Evolutionary conservation across 495 filamentous ascomycete species (phyloP), one percentile per base, ranked within the genome.

Genomic region (Penicillium tannophilum): DNA sequence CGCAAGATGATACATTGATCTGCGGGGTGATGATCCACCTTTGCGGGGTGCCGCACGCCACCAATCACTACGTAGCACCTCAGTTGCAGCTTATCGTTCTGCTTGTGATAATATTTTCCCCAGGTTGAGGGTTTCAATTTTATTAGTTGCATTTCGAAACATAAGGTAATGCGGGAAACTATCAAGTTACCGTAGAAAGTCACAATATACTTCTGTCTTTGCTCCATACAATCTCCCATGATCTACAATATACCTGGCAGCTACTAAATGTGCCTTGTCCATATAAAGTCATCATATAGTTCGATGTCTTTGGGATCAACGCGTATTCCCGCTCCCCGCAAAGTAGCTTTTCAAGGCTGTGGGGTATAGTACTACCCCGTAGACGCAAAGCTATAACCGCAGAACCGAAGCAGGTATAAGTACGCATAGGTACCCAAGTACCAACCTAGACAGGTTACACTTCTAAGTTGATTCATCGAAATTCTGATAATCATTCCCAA

Each of bases 301-400:
- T 14, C 16, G 4, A 17, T n/a, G 0, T 41, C 7, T 16, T 16
- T 16, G 39, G 39, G 39, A 41, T 41, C 3, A 41, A 41, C 4
- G 6, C 14, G 4, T 17, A 36, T 3, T 36, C 20, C 0, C 33
- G 33, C 33, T 41, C 39, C 49, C 49, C 49, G 16, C 28, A 30
- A 23, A 11, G 2, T 26, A 52, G 12, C 16, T 4, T 33, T 28
- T 7, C 28, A 28, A 28, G 28, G 28, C 6, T 52, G 49, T 52
- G 49, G 49, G 49, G 39, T 41, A 41, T 41, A 41, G 6, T 6
- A 17, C 14, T 41, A 33, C 49, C 49, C 26, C 49, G 30, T 35
- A 52, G 33, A 36, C n/a, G 26, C n/a, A 50, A 14, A 36, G 33
- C 2, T 14, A 36, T 14, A 11, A 12, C 33, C 33, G 33, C 33